Evolutionary conservation across 805 yeast species (phyloP).

Genomic region (Myxozyma neotropica): DNA sequence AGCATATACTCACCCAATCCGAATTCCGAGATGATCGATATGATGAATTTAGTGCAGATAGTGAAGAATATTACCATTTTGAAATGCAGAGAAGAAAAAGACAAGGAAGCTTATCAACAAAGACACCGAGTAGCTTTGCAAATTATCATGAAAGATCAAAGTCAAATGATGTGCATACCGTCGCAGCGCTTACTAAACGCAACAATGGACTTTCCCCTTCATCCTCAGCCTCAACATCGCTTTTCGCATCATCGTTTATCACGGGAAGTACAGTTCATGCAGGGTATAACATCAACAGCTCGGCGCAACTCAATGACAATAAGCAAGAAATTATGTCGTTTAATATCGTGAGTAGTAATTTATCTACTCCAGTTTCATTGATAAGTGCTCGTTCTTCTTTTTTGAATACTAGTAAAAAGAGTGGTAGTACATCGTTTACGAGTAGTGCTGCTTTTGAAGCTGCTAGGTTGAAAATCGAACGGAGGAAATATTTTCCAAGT

Average conservation of each 20-base stretch:
- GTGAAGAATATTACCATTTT: background rate
- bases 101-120: too few species aligned
- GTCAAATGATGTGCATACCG: too few species aligned
- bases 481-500: slow-evolving; percentile 8
- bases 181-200: too few species aligned
- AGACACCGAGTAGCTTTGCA: too few species aligned
- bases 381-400: background rate
- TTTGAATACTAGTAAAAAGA: too few species aligned
- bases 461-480: background rate
- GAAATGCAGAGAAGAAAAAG: too few species aligned
- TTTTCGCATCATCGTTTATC: slow-evolving; percentile 13
- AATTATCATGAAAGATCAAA: too few species aligned
- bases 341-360: background rate
- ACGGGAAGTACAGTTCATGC: slow-evolving; percentile 4
- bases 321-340: slow-evolving; percentile 9
- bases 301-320: too few species aligned
- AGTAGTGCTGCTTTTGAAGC: background rate
- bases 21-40: background rate
- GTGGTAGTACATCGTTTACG: background rate
- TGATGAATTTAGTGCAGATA: background rate
- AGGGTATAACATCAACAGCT: too few species aligned
- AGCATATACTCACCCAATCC: too few species aligned
- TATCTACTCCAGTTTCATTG: background rate
- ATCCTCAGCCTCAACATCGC: background rate
- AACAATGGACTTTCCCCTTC: background rate